These are phyloP conservation scores for Lichtheimia corymbifera DNA, from an alignment of 371 early-diverging fungal species.

Conservation along the genomic window DNA sequence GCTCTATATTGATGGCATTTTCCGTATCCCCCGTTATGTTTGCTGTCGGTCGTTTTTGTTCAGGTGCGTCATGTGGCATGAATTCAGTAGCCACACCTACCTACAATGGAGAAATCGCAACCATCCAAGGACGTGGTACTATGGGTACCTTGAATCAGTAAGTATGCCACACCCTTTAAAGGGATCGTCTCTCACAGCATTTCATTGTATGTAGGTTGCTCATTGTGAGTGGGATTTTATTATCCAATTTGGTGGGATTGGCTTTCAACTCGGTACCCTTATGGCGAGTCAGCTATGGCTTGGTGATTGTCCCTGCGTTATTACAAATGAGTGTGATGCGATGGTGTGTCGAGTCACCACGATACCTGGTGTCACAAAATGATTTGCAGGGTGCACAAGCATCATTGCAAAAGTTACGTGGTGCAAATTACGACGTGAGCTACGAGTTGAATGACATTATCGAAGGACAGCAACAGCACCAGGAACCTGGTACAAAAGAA, in stretches of 20 bases:
- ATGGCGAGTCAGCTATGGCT: constrained; percentile 60
- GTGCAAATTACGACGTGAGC: constrained; percentile 33
- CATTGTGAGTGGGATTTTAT: constrained; percentile 67
- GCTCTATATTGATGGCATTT: constrained; percentile 61
- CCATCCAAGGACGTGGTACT: constrained; percentile 67
- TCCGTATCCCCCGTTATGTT: constrained; percentile 60
- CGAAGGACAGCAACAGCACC: constrained; percentile 23
- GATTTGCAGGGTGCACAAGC: constrained; percentile 41
- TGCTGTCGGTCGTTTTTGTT: constrained; percentile 74
- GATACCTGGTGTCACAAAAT: constrained; percentile 56
- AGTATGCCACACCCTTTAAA: neutral
- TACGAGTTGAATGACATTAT: constrained; percentile 54
- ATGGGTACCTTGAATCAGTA: constrained; percentile 78
- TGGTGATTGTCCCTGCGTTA: constrained; percentile 63
- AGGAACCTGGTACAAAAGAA: neutral
- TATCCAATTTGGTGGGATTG: constrained; percentile 55
- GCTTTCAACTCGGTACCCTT: constrained; percentile 53
- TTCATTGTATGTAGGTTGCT: constrained; percentile 40
- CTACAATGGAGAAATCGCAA: constrained; percentile 83
- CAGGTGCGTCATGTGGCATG: constrained; percentile 82
- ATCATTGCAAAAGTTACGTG: constrained; percentile 49
- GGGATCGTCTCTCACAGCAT: no score
- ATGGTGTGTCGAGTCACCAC: constrained; percentile 72
- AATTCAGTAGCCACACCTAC: constrained; percentile 76
- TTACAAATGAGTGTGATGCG: constrained; percentile 63